Conservation (phyloP, 1,284 basidiomycete species). For the Apiotrichum brassicae region DNA sequence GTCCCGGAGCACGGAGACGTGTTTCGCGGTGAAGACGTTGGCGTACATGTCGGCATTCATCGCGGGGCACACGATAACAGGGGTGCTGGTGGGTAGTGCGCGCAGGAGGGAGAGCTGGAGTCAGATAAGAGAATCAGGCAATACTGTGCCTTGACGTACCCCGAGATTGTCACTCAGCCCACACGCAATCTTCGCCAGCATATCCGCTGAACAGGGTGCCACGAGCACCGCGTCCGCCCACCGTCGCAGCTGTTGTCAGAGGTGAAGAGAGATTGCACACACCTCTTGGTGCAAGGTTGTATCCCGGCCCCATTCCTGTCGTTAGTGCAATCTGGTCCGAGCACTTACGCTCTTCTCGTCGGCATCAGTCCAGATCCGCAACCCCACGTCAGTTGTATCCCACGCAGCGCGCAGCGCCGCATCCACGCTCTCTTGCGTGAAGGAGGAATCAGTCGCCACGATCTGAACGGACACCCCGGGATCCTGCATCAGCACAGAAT, state of each 20-base stretch:
- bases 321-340: too few species aligned
- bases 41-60: conserved; percentile 98
- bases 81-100: conserved; percentile 70
- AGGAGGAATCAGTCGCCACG: too few species aligned
- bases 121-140: neutral
- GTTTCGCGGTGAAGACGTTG: conserved; percentile 79
- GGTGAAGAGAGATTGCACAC: neutral
- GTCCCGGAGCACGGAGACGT: conserved; percentile 64
- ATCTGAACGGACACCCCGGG: too few species aligned
- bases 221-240: conserved; percentile 95
- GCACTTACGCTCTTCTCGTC: too few species aligned
- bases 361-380: conserved; percentile 76
- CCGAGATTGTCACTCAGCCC: conserved; percentile 85
- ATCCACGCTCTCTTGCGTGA: too few species aligned
- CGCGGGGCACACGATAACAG: conserved; percentile 84
- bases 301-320: too few species aligned
- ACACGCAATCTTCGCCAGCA: conserved; percentile 80
- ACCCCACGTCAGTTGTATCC: conserved; percentile 40
- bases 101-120: conserved; percentile 78
- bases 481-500: too few species aligned
- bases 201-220: conserved; percentile 91
- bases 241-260: conserved; percentile 56
- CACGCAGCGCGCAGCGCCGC: too few species aligned
- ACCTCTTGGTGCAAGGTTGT: too few species aligned
- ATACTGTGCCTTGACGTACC: conserved; percentile 50